Conservation (phyloP, 371 early-diverging fungal genomes). For the Chytridium lagenaria region DNA sequence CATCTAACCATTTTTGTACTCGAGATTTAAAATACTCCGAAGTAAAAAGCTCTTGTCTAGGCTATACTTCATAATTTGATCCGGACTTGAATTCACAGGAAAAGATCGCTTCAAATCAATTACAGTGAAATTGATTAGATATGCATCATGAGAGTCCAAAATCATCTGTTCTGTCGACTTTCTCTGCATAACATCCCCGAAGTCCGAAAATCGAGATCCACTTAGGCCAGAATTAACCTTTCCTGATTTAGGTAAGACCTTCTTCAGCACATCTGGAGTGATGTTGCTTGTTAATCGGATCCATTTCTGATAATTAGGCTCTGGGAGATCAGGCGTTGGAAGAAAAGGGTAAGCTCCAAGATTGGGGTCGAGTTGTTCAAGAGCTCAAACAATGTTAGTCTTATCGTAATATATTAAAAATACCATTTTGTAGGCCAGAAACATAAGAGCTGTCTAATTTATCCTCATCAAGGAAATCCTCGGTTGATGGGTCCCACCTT, state of each 20-base stretch:
- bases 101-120: conserved; percentile 85
- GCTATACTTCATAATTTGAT: conserved; percentile 79
- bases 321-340: conserved; percentile 52
- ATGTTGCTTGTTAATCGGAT: conserved; percentile 70
- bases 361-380: conserved; percentile 79
- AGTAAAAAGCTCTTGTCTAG: conserved; percentile 91
- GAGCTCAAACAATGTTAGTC: conserved; percentile 50
- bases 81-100: conserved; percentile 72
- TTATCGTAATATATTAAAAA: not conserved
- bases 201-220: conserved; percentile 52
- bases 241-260: conserved; percentile 64
- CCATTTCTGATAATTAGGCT: conserved; percentile 69
- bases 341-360: conserved; percentile 88
- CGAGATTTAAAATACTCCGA: conserved; percentile 48
- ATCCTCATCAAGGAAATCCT: conserved; percentile 40
- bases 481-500: conserved; percentile 64
- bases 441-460: conserved; percentile 56
- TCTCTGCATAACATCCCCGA: too few species aligned
- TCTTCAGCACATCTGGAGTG: conserved; percentile 57
- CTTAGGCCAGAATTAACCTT: conserved; percentile 46
- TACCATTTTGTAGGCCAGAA: conserved; percentile 40
- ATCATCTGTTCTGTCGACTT: too few species aligned
- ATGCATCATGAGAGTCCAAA: too few species aligned
- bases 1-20: conserved; percentile 59
- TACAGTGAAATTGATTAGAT: conserved; percentile 43